Percentiles rank a stretch among this genome's conserved stretches.
Evolutionary conservation across 352 stramenopile genomes (phyloP).

Genomic region (Aphanomyces astaci): DNA sequence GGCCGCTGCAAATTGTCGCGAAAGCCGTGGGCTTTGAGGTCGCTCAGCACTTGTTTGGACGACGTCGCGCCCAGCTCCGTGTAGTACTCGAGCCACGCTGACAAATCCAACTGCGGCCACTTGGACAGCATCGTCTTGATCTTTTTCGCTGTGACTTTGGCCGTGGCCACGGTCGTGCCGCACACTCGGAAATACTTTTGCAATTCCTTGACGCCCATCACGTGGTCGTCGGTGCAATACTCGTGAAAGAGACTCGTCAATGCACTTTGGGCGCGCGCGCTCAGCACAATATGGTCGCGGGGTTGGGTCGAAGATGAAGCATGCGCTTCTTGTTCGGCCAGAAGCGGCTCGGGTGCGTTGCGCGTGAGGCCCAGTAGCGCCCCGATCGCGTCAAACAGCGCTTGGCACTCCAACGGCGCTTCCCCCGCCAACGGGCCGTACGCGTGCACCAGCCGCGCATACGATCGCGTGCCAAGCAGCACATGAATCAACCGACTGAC

Average conservation of each 20-base stretch:
- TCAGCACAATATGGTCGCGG: not conserved
- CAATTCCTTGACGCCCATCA: slow-evolving; percentile 50
- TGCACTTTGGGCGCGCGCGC: slow-evolving; percentile 37
- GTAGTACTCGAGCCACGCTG: slow-evolving; percentile 77
- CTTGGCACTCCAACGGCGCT: slow-evolving; percentile 79
- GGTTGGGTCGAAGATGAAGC: too few relatives aligned
- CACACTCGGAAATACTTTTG: slow-evolving; percentile 61
- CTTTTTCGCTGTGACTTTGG: slow-evolving; percentile 51
- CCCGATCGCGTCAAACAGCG: slow-evolving; percentile 82
- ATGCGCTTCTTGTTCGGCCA: slow-evolving; percentile 24
- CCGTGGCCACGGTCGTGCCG: slow-evolving; percentile 44
- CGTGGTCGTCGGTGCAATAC: slow-evolving; percentile 35
- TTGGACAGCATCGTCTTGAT: slow-evolving; percentile 56
- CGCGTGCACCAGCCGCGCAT: slow-evolving; percentile 54
- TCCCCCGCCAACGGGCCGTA: slow-evolving; percentile 54
- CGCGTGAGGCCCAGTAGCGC: slow-evolving; percentile 61
- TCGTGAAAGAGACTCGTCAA: slow-evolving; percentile 73
- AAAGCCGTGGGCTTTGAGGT: slow-evolving; percentile 73
- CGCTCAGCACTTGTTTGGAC: slow-evolving; percentile 69
- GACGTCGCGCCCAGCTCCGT: slow-evolving; percentile 64
- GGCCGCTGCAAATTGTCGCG: slow-evolving; percentile 69
- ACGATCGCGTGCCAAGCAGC: slow-evolving; percentile 65
- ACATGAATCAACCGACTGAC: slow-evolving; percentile 73
- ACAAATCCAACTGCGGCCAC: slow-evolving; percentile 45
- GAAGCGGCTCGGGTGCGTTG: slow-evolving; percentile 25